Base-by-base conservation (phyloP, 169 alveolate genomes). In the Perkinsus olseni region DNA sequence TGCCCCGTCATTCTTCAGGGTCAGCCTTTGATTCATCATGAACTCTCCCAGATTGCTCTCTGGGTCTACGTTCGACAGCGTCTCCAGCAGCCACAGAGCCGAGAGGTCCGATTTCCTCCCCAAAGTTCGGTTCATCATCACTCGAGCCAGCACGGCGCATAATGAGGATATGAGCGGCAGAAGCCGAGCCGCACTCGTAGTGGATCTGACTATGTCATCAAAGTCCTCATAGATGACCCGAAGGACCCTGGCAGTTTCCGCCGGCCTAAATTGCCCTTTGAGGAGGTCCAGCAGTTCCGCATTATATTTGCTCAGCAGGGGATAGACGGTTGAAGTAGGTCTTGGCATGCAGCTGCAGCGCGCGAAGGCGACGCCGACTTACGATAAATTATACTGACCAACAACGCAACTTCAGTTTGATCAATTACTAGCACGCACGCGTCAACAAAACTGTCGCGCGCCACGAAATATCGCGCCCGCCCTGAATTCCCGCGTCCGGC, bases 331-430 rank as follows among this genome's bases (percentile, higher is more conserved):
- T 0, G 82, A 6, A 21, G 82, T 13, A 62, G 82, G 82, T 62
- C 82, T 62, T 62, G 82, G 82, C 82, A 62, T 62, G 82, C 82
- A 62, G 82, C 82, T 62, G 82, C 82, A 62, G 82, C 82, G 82
- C 34, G 82, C 82, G 82, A 62, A 24, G 82, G 31, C 82, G 17
- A 62, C 82, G 82, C 82, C 82, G 82, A 62, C 82, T 62, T 62
- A 62, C 13, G 31, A 62, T 62, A 62, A 62, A 62, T 62, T 62
- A 62, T 62, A 62, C 28, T 62, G 34, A 62, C 82, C 82, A 24
- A 28, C 34, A 62, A 62, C 82, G 82, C 11, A 3, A 6, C 50
- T 40, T 40, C 50, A n/a, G n/a, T n/a, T n/a, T n/a, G n/a, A n/a
- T n/a, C n/a, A n/a, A 4, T 62, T 24, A 13, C 37, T 24, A 4